Evolutionary conservation across 257 asterid species (phyloP), one percentile per base, ranked within the genome.

Genomic region (Oldenlandia corymbosa): DNA sequence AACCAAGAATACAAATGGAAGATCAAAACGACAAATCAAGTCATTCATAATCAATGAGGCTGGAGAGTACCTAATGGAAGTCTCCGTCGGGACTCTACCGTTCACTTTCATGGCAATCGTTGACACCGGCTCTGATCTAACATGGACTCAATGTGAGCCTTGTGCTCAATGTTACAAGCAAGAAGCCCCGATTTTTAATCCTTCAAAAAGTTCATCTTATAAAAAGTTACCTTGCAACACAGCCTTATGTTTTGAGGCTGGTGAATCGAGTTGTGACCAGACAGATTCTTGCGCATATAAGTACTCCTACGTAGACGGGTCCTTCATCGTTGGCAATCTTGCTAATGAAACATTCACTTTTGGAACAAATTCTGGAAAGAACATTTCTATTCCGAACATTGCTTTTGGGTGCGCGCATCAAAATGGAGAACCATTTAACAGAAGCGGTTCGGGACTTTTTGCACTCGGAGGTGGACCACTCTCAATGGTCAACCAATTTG

Each of bases 121-220:
- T 7, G 90, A 84, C 47, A 87, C 92, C 0, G 88, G 92, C 0
- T 84, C 92, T 50, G 90, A 87, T 9, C 43, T 87, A n/a, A 61
- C 81, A 0, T 84, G 95, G 95, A 75, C 82, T 4, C 95, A 82
- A 27, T 87, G 90, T 73, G 6, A 34, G 41, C 88, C 95, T 3
- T 84, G 92, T 70, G 7, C 23, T 0, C 7, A 32, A 0, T 84
- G 95, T 69, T 84, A 62, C 79, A 12, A 74, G 2, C 92, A 87
- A 69, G 60, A 7, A 0, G 55, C 68, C 20, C 92, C 95, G 0
- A 17, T 82, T 2, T 87, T 87, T 37, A 73, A 87, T 51, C 83
- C 86, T 0, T 2, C 3, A 0, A 62, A 65, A 3, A 73, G 83
- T 5, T 48, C 46, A 0, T 53, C 84, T 1, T 84, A 67, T 51